Conservation (phyloP, 2,329 filamentous ascomycete genomes). For the Aspergillus sp. region DNA sequence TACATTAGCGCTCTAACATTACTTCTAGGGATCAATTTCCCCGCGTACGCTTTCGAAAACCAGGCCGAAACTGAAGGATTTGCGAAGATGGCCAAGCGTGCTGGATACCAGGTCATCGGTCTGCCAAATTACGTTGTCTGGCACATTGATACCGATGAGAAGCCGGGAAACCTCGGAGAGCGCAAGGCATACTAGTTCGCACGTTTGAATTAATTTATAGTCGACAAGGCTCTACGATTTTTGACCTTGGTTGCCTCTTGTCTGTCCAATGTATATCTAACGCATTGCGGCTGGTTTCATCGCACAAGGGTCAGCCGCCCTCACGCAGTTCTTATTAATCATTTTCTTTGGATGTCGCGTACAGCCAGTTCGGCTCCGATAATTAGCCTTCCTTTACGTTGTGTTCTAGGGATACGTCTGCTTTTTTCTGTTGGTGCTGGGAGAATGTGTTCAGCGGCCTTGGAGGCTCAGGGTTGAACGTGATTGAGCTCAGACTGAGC, state of each 20-base stretch:
- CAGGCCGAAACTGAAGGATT: slow-evolving; percentile 99
- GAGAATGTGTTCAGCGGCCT: slow-evolving; percentile 35
- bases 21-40: slow-evolving; percentile 85
- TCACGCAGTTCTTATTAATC: slow-evolving; percentile 19
- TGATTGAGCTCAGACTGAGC: slow-evolving; percentile 19
- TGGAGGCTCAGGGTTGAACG: slow-evolving; percentile 24
- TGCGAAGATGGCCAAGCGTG: slow-evolving; percentile 96
- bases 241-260: slow-evolving; percentile 11
- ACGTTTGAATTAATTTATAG: slow-evolving; percentile 5
- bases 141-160: slow-evolving; percentile 97
- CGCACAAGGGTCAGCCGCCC: slow-evolving; percentile 14
- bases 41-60: slow-evolving; percentile 94
- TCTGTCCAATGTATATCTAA: slow-evolving; percentile 18
- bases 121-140: slow-evolving; percentile 97
- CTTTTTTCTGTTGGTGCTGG: slow-evolving; percentile 35
- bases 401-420: slow-evolving; percentile 28
- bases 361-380: slow-evolving; percentile 32
- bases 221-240: background rate
- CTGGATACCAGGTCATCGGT: slow-evolving; percentile 88
- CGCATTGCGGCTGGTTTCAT: slow-evolving; percentile 15
- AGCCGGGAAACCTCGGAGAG: slow-evolving; percentile 68
- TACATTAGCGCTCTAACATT: slow-evolving; percentile 28
- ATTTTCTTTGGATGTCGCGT: slow-evolving; percentile 25
- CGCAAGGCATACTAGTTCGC: slow-evolving; percentile 39
- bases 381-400: slow-evolving; percentile 33